Evolutionary conservation across 495 filamentous ascomycete species (phyloP), one percentile per base, ranked within the genome.

Genomic region (Delitschia confertaspora): DNA sequence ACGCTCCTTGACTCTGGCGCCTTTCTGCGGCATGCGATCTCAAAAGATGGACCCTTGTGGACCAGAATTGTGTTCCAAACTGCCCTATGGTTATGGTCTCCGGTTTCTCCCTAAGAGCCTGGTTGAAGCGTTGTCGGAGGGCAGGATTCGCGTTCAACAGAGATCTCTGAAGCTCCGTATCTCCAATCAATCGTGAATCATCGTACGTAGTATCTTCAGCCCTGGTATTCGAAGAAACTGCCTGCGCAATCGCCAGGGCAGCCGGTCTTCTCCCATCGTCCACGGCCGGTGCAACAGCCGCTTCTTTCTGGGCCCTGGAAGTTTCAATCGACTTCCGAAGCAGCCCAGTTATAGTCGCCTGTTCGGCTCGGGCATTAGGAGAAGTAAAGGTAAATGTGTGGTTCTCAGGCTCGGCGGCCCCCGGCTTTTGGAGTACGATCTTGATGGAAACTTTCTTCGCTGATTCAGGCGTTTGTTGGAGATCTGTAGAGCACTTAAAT

Each of bases 31-130:
- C 89, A 67, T 95, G 84, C 0, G 88, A 82, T 18, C 93, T 81
- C 10, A 98, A 71, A 2, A 95, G 67, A 62, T 83, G 84, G 24
- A 88, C 68, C 14, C 93, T 71, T 3, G 82, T 80, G 2, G 86
- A 82, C 91, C 91, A 98, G 67, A 98, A 98, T 60, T 93, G 89
- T 1, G 78, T 68, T 49, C 84, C 82, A 58, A 95, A 93, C 47
- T 85, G 75, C 0, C 72, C 68, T 13, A 82, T 75, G 0, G 80
- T 76, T 44, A 96, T 75, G 1, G 82, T 80, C 3, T 87, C 82
- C 2, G 88, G 85, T 54, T 89, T 93, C 4, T 80, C 81, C 22
- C 72, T 68, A 21, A 82, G 62, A 0, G 85, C 78, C 53, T 95
- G 85, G 62, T 80, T 75, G 61, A 94, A 93, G 46, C 85, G 89